Conservation (phyloP, 1,284 basidiomycete genomes). For the Agroathelia rolfsii region DNA sequence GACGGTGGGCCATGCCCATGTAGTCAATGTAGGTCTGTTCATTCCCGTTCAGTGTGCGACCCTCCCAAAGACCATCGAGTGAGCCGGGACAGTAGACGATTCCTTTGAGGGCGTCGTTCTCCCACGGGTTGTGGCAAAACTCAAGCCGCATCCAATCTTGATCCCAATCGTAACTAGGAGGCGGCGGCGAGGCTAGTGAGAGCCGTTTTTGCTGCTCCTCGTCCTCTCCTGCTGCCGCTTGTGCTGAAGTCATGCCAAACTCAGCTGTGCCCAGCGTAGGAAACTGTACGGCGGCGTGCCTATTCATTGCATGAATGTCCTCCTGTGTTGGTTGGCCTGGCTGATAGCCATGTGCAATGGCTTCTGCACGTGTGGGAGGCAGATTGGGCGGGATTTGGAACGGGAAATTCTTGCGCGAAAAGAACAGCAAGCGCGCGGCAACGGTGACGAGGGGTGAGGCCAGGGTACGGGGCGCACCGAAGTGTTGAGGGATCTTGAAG, state of each 20-base stretch:
- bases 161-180: conserved; percentile 40
- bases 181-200: conserved; percentile 12
- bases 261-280: no score
- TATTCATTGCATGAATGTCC: conserved; percentile 54
- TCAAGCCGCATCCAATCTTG: conserved; percentile 47
- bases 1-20: conserved; percentile 14
- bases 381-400: conserved; percentile 36
- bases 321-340: conserved; percentile 38
- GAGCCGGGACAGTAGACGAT: conserved; percentile 39
- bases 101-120: conserved; percentile 28
- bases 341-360: no score
- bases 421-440: conserved; percentile 55
- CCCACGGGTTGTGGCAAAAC: conserved; percentile 36
- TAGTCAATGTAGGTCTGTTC: background rate
- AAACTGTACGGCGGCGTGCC: no score
- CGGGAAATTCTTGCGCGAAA: conserved; percentile 47
- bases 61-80: conserved; percentile 49
- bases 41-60: conserved; percentile 45
- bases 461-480: no score
- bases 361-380: conserved; percentile 35
- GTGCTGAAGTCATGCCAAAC: no score
- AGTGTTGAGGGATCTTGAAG: no score
- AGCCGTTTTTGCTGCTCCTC: no score
- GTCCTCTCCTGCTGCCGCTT: no score
- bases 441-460: conserved; percentile 39